A percentile compares a stretch with the other conserved stretches of the same genome.
Conservation (phyloP, 768 basidiomycete genomes). For the Pleurotus tuoliensis region DNA sequence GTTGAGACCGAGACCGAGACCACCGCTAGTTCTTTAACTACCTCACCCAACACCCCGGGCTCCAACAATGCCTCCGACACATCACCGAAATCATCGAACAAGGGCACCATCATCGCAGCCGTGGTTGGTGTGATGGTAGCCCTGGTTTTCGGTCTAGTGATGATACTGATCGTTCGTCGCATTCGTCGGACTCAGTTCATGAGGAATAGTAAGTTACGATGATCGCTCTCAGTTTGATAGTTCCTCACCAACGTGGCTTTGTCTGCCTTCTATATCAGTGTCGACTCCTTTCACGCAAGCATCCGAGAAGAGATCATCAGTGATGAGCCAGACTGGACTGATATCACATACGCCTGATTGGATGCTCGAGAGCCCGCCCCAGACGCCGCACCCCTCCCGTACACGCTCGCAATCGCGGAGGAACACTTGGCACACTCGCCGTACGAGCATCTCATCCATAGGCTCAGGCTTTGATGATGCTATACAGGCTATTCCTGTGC, state of each 20-base stretch:
- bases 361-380: background rate
- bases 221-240: background rate
- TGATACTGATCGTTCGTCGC: background rate
- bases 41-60: background rate
- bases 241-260: background rate
- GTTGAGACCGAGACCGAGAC: no score
- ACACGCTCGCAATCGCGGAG: background rate
- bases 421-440: background rate
- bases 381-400: background rate
- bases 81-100: background rate
- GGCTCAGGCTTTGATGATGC: conserved; percentile 1
- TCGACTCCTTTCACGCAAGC: no score
- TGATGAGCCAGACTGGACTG: background rate
- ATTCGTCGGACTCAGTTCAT: background rate
- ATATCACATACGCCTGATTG: background rate
- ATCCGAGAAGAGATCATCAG: conserved; percentile 3
- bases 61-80: background rate
- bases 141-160: background rate
- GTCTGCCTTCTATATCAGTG: background rate
- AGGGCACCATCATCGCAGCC: conserved; percentile 3
- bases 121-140: conserved; percentile 1
- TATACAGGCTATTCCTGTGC: background rate
- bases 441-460: background rate
- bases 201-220: background rate
- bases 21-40: background rate